A percentile compares a stretch with the other conserved stretches of the same genome.
Conservation (phyloP, 106 monocot genomes). For the Allium fistulosum region DNA sequence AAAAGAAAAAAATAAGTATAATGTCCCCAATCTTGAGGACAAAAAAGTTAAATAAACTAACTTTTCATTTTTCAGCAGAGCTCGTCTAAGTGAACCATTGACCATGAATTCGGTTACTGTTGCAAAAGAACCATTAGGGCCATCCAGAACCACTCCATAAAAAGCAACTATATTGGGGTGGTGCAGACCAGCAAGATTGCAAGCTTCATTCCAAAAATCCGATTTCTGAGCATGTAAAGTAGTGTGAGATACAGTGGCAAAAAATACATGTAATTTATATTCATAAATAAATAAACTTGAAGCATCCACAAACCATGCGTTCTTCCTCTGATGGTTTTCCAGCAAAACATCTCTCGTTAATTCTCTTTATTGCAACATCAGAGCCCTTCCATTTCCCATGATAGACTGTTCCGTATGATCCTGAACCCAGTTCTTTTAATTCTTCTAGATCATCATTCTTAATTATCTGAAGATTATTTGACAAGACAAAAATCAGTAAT, state of each 20-base stretch:
- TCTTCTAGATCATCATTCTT: conserved; percentile 85
- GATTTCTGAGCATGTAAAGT: conserved; percentile 27
- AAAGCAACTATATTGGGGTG: conserved; percentile 78
- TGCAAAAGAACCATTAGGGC: conserved; percentile 64
- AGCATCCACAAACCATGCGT: conserved; percentile 25
- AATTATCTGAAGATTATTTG: conserved; percentile 46
- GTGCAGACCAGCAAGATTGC: conserved; percentile 71
- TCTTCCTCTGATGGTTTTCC: conserved; percentile 81
- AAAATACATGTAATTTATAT: neutral
- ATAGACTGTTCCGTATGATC: conserved; percentile 84
- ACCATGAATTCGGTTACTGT: conserved; percentile 85
- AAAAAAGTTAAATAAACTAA: neutral
- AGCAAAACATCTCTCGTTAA: conserved; percentile 74
- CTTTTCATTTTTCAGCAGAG: conserved; percentile 64
- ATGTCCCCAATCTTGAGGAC: no score
- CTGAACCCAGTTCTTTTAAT: conserved; percentile 69
- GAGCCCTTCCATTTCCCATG: conserved; percentile 91
- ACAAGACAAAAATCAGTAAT: no score
- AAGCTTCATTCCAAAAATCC: conserved; percentile 85
- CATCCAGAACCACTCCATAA: conserved; percentile 72
- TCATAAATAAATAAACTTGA: neutral
- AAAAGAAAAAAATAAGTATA: no score
- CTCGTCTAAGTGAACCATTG: conserved; percentile 69
- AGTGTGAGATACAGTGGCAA: neutral
- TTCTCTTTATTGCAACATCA: conserved; percentile 87